phyloP scores from a whole-genome alignment of 805 yeast species.

The Starmerella floricola region DNA sequence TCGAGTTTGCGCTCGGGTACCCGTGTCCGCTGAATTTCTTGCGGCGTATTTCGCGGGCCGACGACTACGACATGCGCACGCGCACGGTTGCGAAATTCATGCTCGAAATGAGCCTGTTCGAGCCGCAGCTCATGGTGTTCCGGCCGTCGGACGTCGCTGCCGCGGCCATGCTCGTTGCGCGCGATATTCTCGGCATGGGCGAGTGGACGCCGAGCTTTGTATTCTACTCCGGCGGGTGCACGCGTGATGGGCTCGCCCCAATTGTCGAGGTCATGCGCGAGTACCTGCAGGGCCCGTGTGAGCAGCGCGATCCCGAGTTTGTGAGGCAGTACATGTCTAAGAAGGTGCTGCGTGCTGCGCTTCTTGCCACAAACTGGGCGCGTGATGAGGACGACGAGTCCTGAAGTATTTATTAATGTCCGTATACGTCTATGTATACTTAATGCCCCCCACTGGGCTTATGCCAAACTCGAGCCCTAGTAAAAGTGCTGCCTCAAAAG shows the following conservation, averaged over 20 bases:
- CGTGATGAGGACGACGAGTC: neutral
- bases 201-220: slow-evolving; percentile 77
- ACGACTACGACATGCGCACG: slow-evolving; percentile 71
- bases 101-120: slow-evolving; percentile 65
- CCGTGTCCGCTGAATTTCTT: slow-evolving; percentile 87
- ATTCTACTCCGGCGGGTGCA: slow-evolving; percentile 85
- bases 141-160: slow-evolving; percentile 77
- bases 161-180: slow-evolving; percentile 72
- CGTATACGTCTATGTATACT: no score
- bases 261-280: slow-evolving; percentile 64
- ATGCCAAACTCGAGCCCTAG: no score
- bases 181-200: slow-evolving; percentile 46
- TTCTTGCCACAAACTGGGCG: slow-evolving; percentile 27
- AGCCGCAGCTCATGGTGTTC: slow-evolving; percentile 57
- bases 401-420: slow-evolving; percentile 1
- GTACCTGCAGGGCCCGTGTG: slow-evolving; percentile 62
- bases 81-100: slow-evolving; percentile 78
- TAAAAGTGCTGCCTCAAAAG: no score
- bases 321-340: slow-evolving; percentile 86
- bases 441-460: no score
- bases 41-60: slow-evolving; percentile 81
- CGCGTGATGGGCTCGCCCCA: slow-evolving; percentile 57
- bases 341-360: slow-evolving; percentile 59
- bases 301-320: slow-evolving; percentile 63
- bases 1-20: slow-evolving; percentile 64